Conservation (phyloP, 129 eudicot species). For the Solidago caesia region DNA sequence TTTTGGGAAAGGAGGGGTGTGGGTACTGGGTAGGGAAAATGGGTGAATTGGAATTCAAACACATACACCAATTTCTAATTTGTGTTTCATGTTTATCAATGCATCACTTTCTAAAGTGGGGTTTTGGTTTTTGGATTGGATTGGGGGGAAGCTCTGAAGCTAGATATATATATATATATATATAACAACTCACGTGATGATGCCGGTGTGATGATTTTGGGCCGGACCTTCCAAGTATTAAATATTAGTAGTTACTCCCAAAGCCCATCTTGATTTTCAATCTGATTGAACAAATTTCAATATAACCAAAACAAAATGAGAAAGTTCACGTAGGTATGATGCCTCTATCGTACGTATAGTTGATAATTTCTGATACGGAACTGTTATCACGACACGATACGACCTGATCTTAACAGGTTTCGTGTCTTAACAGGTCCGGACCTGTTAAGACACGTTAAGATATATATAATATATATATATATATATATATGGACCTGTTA, state of each 20-base stretch:
- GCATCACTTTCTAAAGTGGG: slow-evolving; percentile 42
- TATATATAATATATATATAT: no score
- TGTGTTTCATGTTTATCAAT: slow-evolving; percentile 31
- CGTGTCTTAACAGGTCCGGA: no score
- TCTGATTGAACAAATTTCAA: no score
- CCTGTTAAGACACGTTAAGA: no score
- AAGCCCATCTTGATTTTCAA: no score
- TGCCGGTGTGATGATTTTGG: background rate
- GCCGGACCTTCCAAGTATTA: slow-evolving; percentile 7
- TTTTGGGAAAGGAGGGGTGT: background rate
- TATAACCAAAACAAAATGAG: no score
- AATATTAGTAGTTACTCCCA: background rate
- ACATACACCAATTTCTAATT: slow-evolving; percentile 31
- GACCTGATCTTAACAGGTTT: no score
- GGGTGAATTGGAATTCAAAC: slow-evolving; percentile 39
- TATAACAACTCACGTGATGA: slow-evolving; percentile 4
- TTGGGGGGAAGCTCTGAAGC: slow-evolving; percentile 26
- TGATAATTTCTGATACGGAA: no score
- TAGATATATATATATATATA: background rate
- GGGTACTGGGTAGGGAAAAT: slow-evolving; percentile 3
- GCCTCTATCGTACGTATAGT: no score
- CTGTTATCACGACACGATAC: no score
- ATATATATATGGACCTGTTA: no score
- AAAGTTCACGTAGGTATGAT: no score
- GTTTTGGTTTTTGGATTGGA: slow-evolving; percentile 26